phyloP scores from a whole-genome alignment of 2,329 filamentous ascomycete species.

The Paracoccidioides lutzii region DNA sequence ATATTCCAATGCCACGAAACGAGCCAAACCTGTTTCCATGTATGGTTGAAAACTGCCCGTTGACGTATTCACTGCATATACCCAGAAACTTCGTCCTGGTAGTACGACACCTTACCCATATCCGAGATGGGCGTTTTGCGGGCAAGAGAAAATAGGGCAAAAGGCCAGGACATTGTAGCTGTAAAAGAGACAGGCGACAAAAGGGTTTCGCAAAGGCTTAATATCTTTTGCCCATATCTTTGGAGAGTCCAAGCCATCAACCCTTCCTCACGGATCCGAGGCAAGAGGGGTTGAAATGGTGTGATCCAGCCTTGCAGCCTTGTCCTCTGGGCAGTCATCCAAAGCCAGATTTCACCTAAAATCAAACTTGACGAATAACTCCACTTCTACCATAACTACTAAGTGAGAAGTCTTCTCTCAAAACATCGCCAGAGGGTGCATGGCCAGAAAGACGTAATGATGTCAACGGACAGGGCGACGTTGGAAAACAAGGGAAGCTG shows the following conservation, averaged over 20 bases:
- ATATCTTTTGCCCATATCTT: background rate
- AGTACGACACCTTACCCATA: background rate
- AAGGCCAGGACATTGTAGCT: background rate
- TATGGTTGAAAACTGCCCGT: background rate
- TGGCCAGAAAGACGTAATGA: background rate
- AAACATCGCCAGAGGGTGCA: background rate
- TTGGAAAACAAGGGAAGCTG: background rate
- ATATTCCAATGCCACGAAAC: background rate
- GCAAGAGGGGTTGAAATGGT: background rate
- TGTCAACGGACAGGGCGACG: too few species aligned
- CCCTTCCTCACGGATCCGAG: background rate
- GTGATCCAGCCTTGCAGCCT: slow-evolving; percentile 1
- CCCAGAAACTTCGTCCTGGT: background rate
- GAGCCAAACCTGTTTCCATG: background rate
- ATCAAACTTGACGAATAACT: background rate
- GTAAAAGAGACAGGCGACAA: background rate
- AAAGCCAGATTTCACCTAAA: background rate
- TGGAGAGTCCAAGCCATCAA: background rate
- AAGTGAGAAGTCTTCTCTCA: background rate
- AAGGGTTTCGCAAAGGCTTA: background rate
- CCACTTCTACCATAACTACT: background rate
- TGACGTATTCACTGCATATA: too few species aligned
- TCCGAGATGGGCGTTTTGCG: background rate
- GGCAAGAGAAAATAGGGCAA: background rate
- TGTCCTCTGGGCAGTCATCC: background rate